Conservation (phyloP, 805 yeast species). For the Ogataea pignaliae region DNA sequence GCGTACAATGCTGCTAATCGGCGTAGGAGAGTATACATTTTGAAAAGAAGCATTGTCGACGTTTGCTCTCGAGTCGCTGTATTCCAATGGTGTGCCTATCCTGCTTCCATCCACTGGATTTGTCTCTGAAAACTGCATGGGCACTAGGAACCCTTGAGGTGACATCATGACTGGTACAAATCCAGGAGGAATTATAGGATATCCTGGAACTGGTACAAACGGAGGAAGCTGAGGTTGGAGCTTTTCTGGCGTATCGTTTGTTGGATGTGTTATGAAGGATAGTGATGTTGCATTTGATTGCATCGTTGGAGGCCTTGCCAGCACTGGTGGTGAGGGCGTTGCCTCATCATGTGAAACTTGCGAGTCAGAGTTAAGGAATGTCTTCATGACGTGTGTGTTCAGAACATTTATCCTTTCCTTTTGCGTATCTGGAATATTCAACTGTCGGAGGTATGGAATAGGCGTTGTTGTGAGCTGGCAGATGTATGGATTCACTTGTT, state of each 20-base stretch:
- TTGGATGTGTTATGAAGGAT: not conserved
- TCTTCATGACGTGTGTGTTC: not conserved
- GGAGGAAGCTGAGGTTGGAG: slow-evolving; percentile 15
- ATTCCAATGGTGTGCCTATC: too few relatives aligned
- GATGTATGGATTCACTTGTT: too few relatives aligned
- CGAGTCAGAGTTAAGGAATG: too few relatives aligned
- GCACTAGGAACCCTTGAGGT: slow-evolving; percentile 26
- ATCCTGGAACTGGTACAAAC: slow-evolving; percentile 19
- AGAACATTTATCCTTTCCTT: not conserved
- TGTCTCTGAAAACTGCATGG: slow-evolving; percentile 18
- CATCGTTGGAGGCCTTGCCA: slow-evolving; percentile 3
- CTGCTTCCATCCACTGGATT: not conserved
- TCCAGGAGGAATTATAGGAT: slow-evolving; percentile 25
- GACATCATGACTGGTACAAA: slow-evolving; percentile 29
- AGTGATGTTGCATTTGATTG: slow-evolving; percentile 1
- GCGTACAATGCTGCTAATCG: too few relatives aligned
- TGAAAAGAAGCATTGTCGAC: too few relatives aligned
- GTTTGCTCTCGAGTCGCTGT: too few relatives aligned
- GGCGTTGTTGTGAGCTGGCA: too few relatives aligned
- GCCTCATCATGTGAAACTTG: not conserved
- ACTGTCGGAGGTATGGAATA: too few relatives aligned
- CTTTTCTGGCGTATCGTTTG: not conserved
- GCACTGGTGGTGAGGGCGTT: not conserved
- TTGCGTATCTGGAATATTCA: not conserved
- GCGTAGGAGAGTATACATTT: too few relatives aligned